Conservation (phyloP, 108 stramenopile genomes). For the Hondaea fermentalgiana region DNA sequence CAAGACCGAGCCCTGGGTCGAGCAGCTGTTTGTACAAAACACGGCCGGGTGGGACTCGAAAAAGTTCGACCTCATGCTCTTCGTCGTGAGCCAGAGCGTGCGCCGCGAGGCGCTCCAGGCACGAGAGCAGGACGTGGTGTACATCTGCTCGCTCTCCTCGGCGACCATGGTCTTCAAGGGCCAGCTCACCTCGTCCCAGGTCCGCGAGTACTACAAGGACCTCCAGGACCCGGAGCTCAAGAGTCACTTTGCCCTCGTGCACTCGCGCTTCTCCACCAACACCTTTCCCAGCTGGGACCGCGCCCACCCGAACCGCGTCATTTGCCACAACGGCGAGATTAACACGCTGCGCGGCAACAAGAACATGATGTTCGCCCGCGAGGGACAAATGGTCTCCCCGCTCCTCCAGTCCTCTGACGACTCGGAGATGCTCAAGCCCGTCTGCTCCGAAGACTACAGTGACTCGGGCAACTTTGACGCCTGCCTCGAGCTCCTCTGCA, state of each 20-base stretch:
- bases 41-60: not conserved
- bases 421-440: conserved; percentile 70
- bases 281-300: conserved; percentile 90
- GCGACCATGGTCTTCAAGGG: conserved; percentile 89
- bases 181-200: conserved; percentile 83
- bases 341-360: conserved; percentile 95
- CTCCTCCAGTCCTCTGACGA: conserved; percentile 26
- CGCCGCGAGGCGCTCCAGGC: not conserved
- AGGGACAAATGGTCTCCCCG: conserved; percentile 65
- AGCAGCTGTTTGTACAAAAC: conserved; percentile 15
- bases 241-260: conserved; percentile 73
- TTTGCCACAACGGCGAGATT: conserved; percentile 96
- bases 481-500: conserved; percentile 76
- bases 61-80: conserved; percentile 73
- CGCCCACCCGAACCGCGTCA: conserved; percentile 90
- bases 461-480: conserved; percentile 93
- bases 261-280: conserved; percentile 84
- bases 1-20: conserved; percentile 20
- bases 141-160: conserved; percentile 73
- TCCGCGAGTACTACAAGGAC: conserved; percentile 77
- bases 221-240: conserved; percentile 69
- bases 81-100: conserved; percentile 18
- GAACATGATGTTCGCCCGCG: conserved; percentile 92
- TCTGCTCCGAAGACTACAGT: conserved; percentile 74
- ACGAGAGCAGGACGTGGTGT: conserved; percentile 38